These are phyloP conservation scores for Phaeosphaeria sp. DNA, from an alignment of 2,329 filamentous ascomycete species.

Conservation along the genomic window DNA sequence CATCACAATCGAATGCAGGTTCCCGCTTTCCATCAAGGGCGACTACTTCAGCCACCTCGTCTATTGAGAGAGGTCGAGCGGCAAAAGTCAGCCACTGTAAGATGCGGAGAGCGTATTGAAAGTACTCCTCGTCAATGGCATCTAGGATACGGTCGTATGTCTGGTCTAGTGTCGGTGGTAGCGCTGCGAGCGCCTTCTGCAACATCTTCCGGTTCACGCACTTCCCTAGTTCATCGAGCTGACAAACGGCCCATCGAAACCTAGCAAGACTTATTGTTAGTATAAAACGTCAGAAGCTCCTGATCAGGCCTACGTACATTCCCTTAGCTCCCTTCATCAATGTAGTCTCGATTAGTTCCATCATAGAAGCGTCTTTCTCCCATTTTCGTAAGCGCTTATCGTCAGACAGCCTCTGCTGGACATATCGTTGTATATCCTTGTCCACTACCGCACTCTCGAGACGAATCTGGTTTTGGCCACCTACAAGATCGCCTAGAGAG, in stretches of 20 bases:
- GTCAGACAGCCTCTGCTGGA: neutral
- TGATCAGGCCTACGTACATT: conserved; percentile 14
- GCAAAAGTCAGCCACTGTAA: conserved; percentile 36
- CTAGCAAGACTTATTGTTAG: conserved; percentile 17
- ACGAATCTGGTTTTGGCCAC: neutral
- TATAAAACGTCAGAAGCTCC: neutral
- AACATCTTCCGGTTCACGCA: conserved; percentile 15
- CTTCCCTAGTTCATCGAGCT: conserved; percentile 16
- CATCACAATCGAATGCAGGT: conserved; percentile 41
- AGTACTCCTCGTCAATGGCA: conserved; percentile 14
- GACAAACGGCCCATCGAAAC: conserved; percentile 26
- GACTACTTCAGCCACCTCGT: conserved; percentile 32
- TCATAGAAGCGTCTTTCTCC: conserved; percentile 24
- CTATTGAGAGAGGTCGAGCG: conserved; percentile 20
- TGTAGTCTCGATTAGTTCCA: conserved; percentile 27
- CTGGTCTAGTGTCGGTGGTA: conserved; percentile 21
- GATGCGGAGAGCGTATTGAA: conserved; percentile 25
- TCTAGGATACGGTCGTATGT: conserved; percentile 23
- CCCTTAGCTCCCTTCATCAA: conserved; percentile 24
- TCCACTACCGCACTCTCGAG: neutral
- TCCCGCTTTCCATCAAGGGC: conserved; percentile 33
- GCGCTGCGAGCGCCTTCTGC: conserved; percentile 10
- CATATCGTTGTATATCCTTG: neutral
- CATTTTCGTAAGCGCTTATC: conserved; percentile 8
- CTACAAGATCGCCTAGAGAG: neutral